Evolutionary conservation across 352 stramenopile genomes (phyloP).

Genomic region (Phytophthora ramorum): DNA sequence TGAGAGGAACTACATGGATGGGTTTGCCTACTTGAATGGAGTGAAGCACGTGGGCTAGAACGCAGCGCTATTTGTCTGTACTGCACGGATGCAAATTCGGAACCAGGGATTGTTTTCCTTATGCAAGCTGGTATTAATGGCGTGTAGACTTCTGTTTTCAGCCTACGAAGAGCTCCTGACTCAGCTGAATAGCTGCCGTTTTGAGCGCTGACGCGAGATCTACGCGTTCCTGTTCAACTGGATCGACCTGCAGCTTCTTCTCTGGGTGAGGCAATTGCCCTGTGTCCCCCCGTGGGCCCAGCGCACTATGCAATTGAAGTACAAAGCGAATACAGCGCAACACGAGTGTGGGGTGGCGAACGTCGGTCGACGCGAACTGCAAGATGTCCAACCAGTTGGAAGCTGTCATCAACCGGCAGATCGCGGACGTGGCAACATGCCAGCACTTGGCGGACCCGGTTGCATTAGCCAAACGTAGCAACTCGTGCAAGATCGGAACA

Average conservation of each 20-base stretch:
- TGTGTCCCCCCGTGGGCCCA: conserved; percentile 1
- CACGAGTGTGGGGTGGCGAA: conserved; percentile 47
- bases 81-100: no score
- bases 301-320: conserved; percentile 24
- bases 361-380: conserved; percentile 28
- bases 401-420: conserved; percentile 35
- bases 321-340: conserved; percentile 41
- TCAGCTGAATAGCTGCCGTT: conserved; percentile 30
- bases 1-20: no score
- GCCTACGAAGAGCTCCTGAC: conserved; percentile 30
- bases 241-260: conserved; percentile 17
- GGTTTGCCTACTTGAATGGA: no score
- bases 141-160: background rate
- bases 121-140: background rate
- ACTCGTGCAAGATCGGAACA: conserved; percentile 16
- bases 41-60: no score
- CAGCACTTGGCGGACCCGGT: conserved; percentile 38
- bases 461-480: conserved; percentile 33
- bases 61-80: no score
- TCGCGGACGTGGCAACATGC: conserved; percentile 43
- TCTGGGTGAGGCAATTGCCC: background rate
- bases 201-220: conserved; percentile 22
- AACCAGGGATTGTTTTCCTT: no score
- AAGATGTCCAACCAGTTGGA: conserved; percentile 40
- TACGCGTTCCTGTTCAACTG: conserved; percentile 16